Conservation (phyloP, 2,329 filamentous ascomycete genomes). For the Fusarium abutilonis region DNA sequence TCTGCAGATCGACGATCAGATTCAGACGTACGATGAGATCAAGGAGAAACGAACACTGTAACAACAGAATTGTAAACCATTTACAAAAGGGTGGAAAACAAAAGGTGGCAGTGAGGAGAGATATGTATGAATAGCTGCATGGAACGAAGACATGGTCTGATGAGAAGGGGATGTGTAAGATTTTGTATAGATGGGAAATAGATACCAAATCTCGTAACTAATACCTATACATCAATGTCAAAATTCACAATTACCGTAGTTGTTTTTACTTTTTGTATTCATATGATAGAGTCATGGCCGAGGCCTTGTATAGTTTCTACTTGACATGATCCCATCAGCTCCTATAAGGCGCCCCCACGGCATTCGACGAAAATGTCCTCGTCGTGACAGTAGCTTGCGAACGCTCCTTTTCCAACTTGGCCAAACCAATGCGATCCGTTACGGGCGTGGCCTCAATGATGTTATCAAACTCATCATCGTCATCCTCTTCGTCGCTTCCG, state of each 20-base stretch:
- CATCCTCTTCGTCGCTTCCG: slow-evolving; percentile 55
- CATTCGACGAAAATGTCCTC: slow-evolving; percentile 62
- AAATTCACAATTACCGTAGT: not conserved
- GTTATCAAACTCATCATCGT: slow-evolving; percentile 84
- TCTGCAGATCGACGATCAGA: slow-evolving; percentile 81
- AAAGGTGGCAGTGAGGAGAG: slow-evolving; percentile 3
- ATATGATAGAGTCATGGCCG: not conserved
- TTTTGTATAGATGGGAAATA: slow-evolving; percentile 1
- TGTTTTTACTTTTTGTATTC: not conserved
- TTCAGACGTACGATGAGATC: slow-evolving; percentile 88
- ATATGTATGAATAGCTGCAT: slow-evolving; percentile 30
- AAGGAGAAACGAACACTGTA: slow-evolving; percentile 72
- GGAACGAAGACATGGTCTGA: slow-evolving; percentile 20
- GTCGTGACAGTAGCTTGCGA: slow-evolving; percentile 59
- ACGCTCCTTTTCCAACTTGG: slow-evolving; percentile 66
- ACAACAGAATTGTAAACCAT: slow-evolving; percentile 39
- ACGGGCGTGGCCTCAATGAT: slow-evolving; percentile 92
- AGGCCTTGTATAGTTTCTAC: slow-evolving; percentile 1
- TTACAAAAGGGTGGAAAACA: slow-evolving; percentile 29
- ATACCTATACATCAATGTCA: slow-evolving; percentile 1
- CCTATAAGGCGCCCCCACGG: slow-evolving; percentile 59
- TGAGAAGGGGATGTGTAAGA: slow-evolving; percentile 13
- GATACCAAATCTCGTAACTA: slow-evolving; percentile 25
- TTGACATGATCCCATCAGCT: slow-evolving; percentile 48
- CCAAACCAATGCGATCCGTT: slow-evolving; percentile 81